Percentiles rank a stretch among this genome's conserved stretches.
These are phyloP conservation scores for Yamadazyma friedrichii DNA, from an alignment of 1,139 yeast genomes.

Conservation along the genomic window DNA sequence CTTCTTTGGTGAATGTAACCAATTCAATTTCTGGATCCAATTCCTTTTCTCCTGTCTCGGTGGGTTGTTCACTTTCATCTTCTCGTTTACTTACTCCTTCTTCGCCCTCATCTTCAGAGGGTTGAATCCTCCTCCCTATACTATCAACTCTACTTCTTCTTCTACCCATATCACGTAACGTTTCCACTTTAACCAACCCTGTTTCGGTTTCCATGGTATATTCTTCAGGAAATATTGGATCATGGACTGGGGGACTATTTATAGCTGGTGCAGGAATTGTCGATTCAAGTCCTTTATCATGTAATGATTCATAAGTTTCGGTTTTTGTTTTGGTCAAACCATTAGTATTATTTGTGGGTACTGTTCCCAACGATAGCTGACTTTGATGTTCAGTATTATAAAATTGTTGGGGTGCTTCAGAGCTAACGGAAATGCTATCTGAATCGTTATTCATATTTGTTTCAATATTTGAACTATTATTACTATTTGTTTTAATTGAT, in stretches of 20 bases:
- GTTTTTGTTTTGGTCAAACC: constrained; percentile 47
- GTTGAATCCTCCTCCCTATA: no score
- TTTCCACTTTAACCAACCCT: constrained; percentile 78
- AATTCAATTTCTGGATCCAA: constrained; percentile 71
- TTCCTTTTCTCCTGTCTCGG: constrained; percentile 17
- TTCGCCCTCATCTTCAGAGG: background rate
- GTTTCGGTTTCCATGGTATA: constrained; percentile 83
- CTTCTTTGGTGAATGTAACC: constrained; percentile 73
- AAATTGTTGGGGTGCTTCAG: constrained; percentile 7
- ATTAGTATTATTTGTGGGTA: constrained; percentile 12
- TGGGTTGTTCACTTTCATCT: constrained; percentile 1
- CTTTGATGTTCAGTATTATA: constrained; percentile 38
- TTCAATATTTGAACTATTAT: background rate
- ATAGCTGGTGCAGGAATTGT: constrained; percentile 55
- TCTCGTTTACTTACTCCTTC: constrained; percentile 1
- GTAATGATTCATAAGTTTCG: constrained; percentile 69
- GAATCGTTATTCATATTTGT: constrained; percentile 1
- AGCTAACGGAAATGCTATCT: constrained; percentile 2
- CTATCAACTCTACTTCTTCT: constrained; percentile 25
- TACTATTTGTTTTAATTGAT: background rate
- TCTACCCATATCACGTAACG: constrained; percentile 70
- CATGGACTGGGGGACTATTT: constrained; percentile 59
- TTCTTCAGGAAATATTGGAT: constrained; percentile 87
- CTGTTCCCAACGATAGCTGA: constrained; percentile 25
- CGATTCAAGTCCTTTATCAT: constrained; percentile 57